phyloP scores from a whole-genome alignment of 257 asterid species.

The Ilex asprella region DNA sequence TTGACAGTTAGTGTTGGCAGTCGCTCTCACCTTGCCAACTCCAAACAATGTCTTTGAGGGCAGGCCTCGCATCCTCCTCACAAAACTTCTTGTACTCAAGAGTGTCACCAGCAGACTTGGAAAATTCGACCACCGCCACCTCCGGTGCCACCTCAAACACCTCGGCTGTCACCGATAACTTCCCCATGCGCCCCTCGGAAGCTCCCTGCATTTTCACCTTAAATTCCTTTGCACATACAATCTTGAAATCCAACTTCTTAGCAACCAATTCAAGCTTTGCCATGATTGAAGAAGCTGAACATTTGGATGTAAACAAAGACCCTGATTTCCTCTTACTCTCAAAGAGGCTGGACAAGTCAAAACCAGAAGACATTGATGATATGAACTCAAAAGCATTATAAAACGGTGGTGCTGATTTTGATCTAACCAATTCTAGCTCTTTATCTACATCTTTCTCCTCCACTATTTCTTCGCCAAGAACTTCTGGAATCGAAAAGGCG shows the following conservation, averaged over 20 bases:
- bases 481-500: constrained; percentile 29
- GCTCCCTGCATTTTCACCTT: constrained; percentile 63
- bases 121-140: constrained; percentile 73
- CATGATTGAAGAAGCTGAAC: constrained; percentile 45
- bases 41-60: constrained; percentile 86
- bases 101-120: constrained; percentile 75
- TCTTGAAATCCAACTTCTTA: constrained; percentile 41
- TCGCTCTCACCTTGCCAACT: constrained; percentile 85
- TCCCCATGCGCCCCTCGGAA: constrained; percentile 66
- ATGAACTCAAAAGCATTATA: constrained; percentile 76
- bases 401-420: constrained; percentile 55
- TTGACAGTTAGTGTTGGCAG: constrained; percentile 18
- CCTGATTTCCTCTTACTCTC: constrained; percentile 40
- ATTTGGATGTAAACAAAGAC: constrained; percentile 59
- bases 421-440: constrained; percentile 23
- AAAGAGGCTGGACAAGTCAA: constrained; percentile 58
- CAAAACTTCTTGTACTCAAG: constrained; percentile 68
- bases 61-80: constrained; percentile 71
- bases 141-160: constrained; percentile 78
- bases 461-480: constrained; percentile 8
- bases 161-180: constrained; percentile 55
- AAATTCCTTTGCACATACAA: constrained; percentile 41
- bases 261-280: constrained; percentile 52
- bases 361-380: constrained; percentile 84
- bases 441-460: constrained; percentile 12